A percentile compares a stretch with the other conserved stretches of the same genome.
phyloP scores from a whole-genome alignment of 2,329 filamentous ascomycete species.

The Nemania sp. region DNA sequence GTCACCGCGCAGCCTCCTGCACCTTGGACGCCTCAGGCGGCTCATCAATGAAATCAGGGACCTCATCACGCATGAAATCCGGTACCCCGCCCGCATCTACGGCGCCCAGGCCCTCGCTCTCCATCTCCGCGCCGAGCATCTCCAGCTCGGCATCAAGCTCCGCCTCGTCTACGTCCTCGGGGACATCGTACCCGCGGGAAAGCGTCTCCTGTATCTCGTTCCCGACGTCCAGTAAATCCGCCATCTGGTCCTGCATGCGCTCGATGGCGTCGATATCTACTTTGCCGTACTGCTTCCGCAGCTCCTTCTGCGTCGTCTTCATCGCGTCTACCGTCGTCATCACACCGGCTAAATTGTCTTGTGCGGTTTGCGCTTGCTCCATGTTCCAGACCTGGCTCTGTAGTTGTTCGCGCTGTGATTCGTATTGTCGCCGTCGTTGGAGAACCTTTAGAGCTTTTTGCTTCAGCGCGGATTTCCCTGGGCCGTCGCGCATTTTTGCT shows the following conservation, averaged over 20 bases:
- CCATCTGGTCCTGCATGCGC: slow-evolving; percentile 98
- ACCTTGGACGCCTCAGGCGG: slow-evolving; percentile 76
- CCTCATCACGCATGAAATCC: slow-evolving; percentile 86
- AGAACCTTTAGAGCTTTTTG: slow-evolving; percentile 94
- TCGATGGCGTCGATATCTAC: slow-evolving; percentile 98
- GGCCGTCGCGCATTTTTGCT: slow-evolving; percentile 90
- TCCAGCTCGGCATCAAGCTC: slow-evolving; percentile 96
- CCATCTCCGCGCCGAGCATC: slow-evolving; percentile 90
- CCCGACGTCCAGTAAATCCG: slow-evolving; percentile 93
- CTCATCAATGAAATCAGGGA: slow-evolving; percentile 92
- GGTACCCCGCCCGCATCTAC: slow-evolving; percentile 64
- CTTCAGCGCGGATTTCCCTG: slow-evolving; percentile 89
- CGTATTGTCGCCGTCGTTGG: slow-evolving; percentile 91
- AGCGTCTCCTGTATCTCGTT: slow-evolving; percentile 98
- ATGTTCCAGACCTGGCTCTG: slow-evolving; percentile 98
- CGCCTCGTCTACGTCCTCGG: slow-evolving; percentile 94
- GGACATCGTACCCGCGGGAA: slow-evolving; percentile 86
- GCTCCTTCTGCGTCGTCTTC: slow-evolving; percentile 92
- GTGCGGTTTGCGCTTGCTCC: slow-evolving; percentile 98
- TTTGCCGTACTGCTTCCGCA: slow-evolving; percentile 94
- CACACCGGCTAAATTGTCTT: slow-evolving; percentile 96
- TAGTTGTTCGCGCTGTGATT: slow-evolving; percentile 89
- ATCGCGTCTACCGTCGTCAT: slow-evolving; percentile 98
- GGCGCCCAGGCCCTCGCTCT: slow-evolving; percentile 70
- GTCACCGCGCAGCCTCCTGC: slow-evolving; percentile 72